phyloP scores from a whole-genome alignment of 2,329 filamentous ascomycete species.

The Bipolaris gigantea region DNA sequence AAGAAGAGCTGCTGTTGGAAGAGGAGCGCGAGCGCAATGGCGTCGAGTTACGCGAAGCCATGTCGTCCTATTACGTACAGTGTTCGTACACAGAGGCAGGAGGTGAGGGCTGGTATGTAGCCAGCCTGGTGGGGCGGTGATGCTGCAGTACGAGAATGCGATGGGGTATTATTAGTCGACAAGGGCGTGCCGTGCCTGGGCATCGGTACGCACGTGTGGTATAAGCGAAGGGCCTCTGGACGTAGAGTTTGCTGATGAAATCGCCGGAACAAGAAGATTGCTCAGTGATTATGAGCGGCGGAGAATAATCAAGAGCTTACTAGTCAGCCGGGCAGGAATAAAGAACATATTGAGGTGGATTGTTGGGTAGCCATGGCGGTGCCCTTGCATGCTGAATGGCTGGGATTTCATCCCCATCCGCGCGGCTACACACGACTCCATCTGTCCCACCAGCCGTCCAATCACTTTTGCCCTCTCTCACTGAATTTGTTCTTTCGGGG shows the following conservation, averaged over 20 bases:
- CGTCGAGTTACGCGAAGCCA: conserved; percentile 36
- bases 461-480: neutral
- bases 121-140: conserved; percentile 12
- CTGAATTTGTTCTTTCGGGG: neutral
- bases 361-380: neutral
- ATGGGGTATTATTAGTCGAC: neutral
- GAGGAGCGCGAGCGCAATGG: conserved; percentile 38
- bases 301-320: neutral
- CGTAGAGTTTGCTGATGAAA: neutral
- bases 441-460: neutral
- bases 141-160: conserved; percentile 5
- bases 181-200: neutral
- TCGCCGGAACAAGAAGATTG: neutral
- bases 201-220: neutral
- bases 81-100: neutral
- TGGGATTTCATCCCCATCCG: neutral
- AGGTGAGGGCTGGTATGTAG: conserved; percentile 1
- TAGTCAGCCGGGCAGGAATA: neutral
- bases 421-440: neutral
- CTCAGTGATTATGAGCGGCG: neutral
- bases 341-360: neutral
- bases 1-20: conserved; percentile 33
- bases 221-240: neutral
- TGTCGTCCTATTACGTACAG: conserved; percentile 11
- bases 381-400: neutral